Evolutionary conservation across 169 alveolate species (phyloP).

Genomic region (Hepatocystis sp.): DNA sequence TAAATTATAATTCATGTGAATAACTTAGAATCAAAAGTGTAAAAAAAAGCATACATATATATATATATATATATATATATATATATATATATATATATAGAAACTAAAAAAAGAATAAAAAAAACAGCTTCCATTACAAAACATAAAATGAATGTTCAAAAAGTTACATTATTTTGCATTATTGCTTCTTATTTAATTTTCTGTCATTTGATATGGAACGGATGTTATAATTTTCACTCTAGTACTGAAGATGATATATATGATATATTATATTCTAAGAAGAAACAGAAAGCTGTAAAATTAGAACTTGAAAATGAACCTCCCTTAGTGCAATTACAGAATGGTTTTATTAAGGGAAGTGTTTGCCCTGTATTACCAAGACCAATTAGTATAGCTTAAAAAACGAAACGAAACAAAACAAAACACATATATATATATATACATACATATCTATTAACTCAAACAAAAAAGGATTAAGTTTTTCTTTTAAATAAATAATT

Average conservation of each 20-base stretch:
- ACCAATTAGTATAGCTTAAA: slow-evolving; percentile 44
- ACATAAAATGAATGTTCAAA: slow-evolving; percentile 57
- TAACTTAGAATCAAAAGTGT: slow-evolving; percentile 13
- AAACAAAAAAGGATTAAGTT: no score
- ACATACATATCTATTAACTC: neutral
- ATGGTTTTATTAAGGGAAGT: slow-evolving; percentile 17
- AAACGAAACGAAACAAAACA: neutral
- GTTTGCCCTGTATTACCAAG: slow-evolving; percentile 75
- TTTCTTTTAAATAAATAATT: no score
- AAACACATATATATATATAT: neutral
- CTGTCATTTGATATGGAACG: slow-evolving; percentile 73
- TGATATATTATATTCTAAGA: slow-evolving; percentile 25
- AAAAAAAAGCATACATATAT: neutral
- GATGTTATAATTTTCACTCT: slow-evolving; percentile 63
- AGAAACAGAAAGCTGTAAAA: slow-evolving; percentile 23
- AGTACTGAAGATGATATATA: slow-evolving; percentile 69
- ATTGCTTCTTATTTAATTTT: slow-evolving; percentile 41
- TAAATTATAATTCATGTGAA: slow-evolving; percentile 6
- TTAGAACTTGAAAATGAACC: slow-evolving; percentile 18
- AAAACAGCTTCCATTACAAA: neutral
- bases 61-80: no score
- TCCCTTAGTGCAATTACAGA: slow-evolving; percentile 15
- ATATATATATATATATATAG: no score
- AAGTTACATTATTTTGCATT: slow-evolving; percentile 24
- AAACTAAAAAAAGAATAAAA: neutral